Percentiles rank a stretch among this genome's conserved stretches.
These are phyloP conservation scores for Kurtzmaniella fragi DNA, from an alignment of 805 yeast species.

Conservation along the genomic window DNA sequence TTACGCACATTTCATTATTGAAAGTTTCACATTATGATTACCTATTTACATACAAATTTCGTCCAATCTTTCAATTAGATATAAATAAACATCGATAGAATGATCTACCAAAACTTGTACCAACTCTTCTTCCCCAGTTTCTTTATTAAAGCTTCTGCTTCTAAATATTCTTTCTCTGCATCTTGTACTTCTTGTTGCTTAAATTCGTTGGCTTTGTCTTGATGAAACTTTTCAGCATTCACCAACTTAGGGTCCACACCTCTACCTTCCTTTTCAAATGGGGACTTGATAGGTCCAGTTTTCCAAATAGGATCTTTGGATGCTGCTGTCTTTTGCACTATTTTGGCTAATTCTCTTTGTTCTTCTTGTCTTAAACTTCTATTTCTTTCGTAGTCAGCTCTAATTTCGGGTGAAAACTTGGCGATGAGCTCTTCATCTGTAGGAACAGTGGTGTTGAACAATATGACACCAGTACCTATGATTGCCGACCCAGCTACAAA, in stretches of 20 bases:
- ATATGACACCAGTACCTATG: slow-evolving; percentile 65
- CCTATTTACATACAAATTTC: too few species aligned
- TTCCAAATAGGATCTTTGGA: slow-evolving; percentile 81
- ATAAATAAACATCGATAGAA: too few species aligned
- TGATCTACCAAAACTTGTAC: slow-evolving; percentile 3
- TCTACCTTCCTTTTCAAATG: slow-evolving; percentile 53
- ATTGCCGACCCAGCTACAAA: slow-evolving; percentile 60
- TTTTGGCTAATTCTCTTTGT: slow-evolving; percentile 64
- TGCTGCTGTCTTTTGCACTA: slow-evolving; percentile 56
- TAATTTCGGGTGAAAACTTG: slow-evolving; percentile 74
- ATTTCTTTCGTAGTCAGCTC: slow-evolving; percentile 67
- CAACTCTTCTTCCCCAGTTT: slow-evolving; percentile 17
- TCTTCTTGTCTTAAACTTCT: slow-evolving; percentile 58
- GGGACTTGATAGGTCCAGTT: slow-evolving; percentile 64
- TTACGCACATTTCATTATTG: too few species aligned
- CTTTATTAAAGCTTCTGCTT: slow-evolving; percentile 20
- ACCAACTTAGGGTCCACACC: slow-evolving; percentile 30
- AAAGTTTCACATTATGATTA: too few species aligned
- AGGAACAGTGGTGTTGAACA: slow-evolving; percentile 75
- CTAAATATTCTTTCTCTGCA: slow-evolving; percentile 25
- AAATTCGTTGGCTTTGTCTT: slow-evolving; percentile 38
- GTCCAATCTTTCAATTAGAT: too few species aligned
- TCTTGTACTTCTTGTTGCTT: slow-evolving; percentile 30
- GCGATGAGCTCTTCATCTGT: slow-evolving; percentile 76
- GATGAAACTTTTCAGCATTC: slow-evolving; percentile 44